Conservation (phyloP, 2,329 filamentous ascomycete species). For the Curvularia spicifera region DNA sequence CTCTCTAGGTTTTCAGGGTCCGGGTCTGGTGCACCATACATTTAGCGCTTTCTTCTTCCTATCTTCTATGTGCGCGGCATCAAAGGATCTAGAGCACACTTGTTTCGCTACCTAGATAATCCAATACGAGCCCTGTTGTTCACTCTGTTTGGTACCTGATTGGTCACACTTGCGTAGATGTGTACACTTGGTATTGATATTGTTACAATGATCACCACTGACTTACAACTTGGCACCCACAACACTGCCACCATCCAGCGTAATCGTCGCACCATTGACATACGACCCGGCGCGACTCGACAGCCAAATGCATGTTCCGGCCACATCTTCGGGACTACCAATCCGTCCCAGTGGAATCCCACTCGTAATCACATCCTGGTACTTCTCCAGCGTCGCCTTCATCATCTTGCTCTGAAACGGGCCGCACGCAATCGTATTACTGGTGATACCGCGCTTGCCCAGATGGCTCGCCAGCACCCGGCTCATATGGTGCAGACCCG, state of each 20-base stretch:
- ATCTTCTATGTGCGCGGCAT: not conserved
- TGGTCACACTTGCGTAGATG: not conserved
- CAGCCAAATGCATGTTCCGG: slow-evolving; percentile 74
- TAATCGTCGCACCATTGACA: slow-evolving; percentile 54
- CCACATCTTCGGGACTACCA: slow-evolving; percentile 71
- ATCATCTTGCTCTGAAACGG: slow-evolving; percentile 77
- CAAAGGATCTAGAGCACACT: not conserved
- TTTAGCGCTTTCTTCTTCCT: not conserved
- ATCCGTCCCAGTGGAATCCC: slow-evolving; percentile 72
- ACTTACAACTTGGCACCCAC: slow-evolving; percentile 47
- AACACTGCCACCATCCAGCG: slow-evolving; percentile 51
- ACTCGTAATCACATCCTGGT: slow-evolving; percentile 61
- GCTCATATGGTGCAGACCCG: slow-evolving; percentile 68
- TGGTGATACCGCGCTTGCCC: slow-evolving; percentile 66
- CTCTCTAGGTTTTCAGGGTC: not conserved
- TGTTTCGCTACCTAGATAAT: not conserved
- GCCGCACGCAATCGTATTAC: slow-evolving; percentile 74
- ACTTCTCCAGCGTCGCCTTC: slow-evolving; percentile 69
- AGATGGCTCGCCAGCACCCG: slow-evolving; percentile 69
- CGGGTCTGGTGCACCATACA: not conserved
- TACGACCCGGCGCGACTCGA: slow-evolving; percentile 67
- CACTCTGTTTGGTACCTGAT: not conserved
- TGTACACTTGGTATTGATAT: not conserved
- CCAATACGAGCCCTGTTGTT: not conserved
- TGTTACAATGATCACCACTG: not conserved